These are phyloP conservation scores for Micractinium sp. DNA, from an alignment of 139 green algal genomes.

Conservation along the genomic window DNA sequence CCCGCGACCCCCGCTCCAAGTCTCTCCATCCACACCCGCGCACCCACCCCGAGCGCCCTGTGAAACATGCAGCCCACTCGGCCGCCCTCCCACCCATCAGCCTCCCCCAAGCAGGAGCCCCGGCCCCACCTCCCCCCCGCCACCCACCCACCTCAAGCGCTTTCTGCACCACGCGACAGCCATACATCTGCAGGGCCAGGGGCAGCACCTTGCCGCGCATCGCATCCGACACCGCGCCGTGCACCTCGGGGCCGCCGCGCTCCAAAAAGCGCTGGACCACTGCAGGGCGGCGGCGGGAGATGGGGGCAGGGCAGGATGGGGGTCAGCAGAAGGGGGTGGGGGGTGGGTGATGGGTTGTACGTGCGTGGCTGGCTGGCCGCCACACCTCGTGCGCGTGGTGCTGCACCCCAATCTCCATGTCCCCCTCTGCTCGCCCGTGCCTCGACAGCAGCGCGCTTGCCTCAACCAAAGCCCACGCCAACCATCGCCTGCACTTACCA, in stretches of 20 bases:
- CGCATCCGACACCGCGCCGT: constrained; percentile 40
- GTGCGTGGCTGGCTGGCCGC: too few species aligned
- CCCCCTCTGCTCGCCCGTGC: too few species aligned
- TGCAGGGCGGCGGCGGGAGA: neutral
- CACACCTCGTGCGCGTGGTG: too few species aligned
- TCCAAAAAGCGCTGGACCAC: constrained; percentile 91
- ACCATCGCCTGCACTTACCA: too few species aligned
- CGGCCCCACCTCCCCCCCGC: too few species aligned
- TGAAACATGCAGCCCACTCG: neutral
- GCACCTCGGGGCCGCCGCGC: constrained; percentile 52
- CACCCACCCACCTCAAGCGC: constrained; percentile 66
- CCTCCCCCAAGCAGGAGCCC: neutral
- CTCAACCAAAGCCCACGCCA: too few species aligned
- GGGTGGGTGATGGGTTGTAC: neutral
- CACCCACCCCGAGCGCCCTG: too few species aligned
- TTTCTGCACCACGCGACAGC: constrained; percentile 95
- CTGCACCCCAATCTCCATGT: too few species aligned
- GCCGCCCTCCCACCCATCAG: neutral
- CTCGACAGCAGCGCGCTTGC: too few species aligned
- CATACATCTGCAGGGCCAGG: constrained; percentile 91
- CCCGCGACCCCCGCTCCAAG: too few species aligned
- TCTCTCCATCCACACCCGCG: too few species aligned
- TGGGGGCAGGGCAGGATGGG: neutral
- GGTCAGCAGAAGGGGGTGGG: neutral
- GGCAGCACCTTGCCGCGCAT: constrained; percentile 61